These are phyloP conservation scores for Diutina sp. DNA, from an alignment of 1,139 yeast genomes.

Conservation along the genomic window DNA sequence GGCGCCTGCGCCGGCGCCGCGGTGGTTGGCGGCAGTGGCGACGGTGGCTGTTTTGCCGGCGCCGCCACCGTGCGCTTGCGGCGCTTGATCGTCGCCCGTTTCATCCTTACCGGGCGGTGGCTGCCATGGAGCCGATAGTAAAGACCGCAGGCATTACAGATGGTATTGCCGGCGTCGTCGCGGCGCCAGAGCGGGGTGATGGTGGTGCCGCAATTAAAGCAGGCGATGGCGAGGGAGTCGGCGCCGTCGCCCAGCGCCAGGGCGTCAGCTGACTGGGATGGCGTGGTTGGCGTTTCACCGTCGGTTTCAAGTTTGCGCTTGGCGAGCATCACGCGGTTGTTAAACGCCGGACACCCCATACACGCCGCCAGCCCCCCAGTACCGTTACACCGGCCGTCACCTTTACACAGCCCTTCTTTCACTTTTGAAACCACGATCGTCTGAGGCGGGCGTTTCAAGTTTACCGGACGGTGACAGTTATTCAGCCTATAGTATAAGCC, in stretches of 20 bases:
- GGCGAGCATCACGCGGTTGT: conserved; percentile 44
- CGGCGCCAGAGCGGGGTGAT: conserved; percentile 85
- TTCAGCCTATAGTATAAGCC: conserved; percentile 47
- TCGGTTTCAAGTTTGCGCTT: conserved; percentile 8
- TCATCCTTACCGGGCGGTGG: conserved; percentile 70
- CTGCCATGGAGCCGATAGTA: conserved; percentile 67
- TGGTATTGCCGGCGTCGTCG: conserved; percentile 67
- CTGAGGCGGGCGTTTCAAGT: conserved; percentile 51
- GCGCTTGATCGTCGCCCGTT: conserved; percentile 60
- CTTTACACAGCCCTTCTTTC: conserved; percentile 58
- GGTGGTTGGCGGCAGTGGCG: conserved; percentile 2
- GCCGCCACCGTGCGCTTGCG: conserved; percentile 23
- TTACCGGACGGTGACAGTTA: conserved; percentile 41
- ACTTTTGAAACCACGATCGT: conserved; percentile 30
- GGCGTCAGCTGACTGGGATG: background rate
- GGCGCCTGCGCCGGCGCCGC: conserved; percentile 3
- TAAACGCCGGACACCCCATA: conserved; percentile 72
- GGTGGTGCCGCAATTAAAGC: conserved; percentile 73
- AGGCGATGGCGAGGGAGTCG: conserved; percentile 48
- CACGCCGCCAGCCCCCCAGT: conserved; percentile 78
- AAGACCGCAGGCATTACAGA: conserved; percentile 83
- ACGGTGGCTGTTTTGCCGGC: conserved; percentile 6
- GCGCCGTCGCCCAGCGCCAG: conserved; percentile 3
- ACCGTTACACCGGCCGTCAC: conserved; percentile 78
- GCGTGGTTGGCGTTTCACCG: background rate